Evolutionary conservation across 371 early-diverging fungal genomes (phyloP).

Genomic region (Mortierella sp.): DNA sequence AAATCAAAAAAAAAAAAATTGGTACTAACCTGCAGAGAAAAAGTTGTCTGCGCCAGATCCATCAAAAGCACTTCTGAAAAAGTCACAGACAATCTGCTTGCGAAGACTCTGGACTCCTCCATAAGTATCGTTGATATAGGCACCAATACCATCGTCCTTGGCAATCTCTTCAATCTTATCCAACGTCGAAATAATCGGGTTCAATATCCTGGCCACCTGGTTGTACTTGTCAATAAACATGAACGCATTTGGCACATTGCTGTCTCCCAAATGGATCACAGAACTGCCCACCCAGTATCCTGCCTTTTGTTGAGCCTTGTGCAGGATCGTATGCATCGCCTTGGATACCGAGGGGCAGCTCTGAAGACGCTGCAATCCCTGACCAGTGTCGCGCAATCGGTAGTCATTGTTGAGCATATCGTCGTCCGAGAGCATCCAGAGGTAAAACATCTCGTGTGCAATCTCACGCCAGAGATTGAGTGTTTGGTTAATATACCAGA

Average conservation of each 20-base stretch:
- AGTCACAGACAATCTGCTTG: slow-evolving; percentile 88
- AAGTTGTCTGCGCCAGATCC: slow-evolving; percentile 96
- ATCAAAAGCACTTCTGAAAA: slow-evolving; percentile 96
- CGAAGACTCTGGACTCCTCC: slow-evolving; percentile 69
- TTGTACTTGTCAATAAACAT: slow-evolving; percentile 98
- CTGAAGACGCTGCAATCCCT: slow-evolving; percentile 93
- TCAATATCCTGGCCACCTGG: slow-evolving; percentile 93
- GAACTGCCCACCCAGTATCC: slow-evolving; percentile 95
- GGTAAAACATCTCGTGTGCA: slow-evolving; percentile 95
- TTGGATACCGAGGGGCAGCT: slow-evolving; percentile 84
- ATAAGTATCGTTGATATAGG: slow-evolving; percentile 76
- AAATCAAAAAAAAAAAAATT: slow-evolving; percentile 4
- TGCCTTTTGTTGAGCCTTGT: slow-evolving; percentile 85
- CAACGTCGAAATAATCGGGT: slow-evolving; percentile 85
- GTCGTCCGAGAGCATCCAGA: slow-evolving; percentile 91
- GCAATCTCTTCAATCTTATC: slow-evolving; percentile 74
- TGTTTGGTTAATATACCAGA: slow-evolving; percentile 93
- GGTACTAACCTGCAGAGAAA: slow-evolving; percentile 85
- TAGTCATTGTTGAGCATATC: slow-evolving; percentile 89
- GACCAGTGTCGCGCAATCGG: slow-evolving; percentile 94
- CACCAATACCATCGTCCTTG: slow-evolving; percentile 63
- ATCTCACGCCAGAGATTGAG: slow-evolving; percentile 95
- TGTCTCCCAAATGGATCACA: slow-evolving; percentile 96
- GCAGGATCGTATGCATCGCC: slow-evolving; percentile 90
- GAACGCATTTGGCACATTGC: slow-evolving; percentile 91